Conservation (phyloP, 1,284 basidiomycete species). For the Blastosporella zonata region DNA sequence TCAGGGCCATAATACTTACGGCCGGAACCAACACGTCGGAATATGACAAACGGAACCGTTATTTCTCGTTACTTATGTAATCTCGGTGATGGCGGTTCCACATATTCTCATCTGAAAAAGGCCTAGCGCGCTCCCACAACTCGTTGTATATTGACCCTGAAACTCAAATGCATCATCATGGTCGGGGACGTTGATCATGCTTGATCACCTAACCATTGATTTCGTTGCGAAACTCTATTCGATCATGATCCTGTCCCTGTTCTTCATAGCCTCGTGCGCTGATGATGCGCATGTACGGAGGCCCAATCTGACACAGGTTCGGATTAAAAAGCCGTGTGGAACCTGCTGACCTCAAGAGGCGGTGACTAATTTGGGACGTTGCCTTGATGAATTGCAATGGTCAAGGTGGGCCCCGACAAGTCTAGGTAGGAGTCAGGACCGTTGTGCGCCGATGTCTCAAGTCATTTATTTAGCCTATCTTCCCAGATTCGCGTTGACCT, state of each 20-base stretch:
- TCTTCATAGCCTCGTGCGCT: neutral
- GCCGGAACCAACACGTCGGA: constrained; percentile 4
- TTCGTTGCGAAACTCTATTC: neutral
- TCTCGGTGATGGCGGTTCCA: neutral
- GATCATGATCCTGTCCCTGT: constrained; percentile 4
- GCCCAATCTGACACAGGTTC: neutral
- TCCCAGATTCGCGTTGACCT: neutral
- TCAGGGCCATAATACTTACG: neutral
- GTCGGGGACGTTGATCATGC: neutral
- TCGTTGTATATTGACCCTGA: constrained; percentile 7
- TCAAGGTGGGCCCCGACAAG: no score
- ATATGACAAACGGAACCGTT: neutral
- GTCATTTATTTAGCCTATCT: neutral
- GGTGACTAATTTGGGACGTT: neutral
- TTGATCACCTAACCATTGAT: neutral
- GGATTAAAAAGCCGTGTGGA: neutral
- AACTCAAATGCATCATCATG: neutral
- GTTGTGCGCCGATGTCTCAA: neutral
- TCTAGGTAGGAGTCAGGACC: neutral
- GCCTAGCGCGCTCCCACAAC: constrained; percentile 1
- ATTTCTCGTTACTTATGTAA: neutral
- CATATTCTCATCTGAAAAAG: constrained; percentile 2
- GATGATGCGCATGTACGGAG: neutral
- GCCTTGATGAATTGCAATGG: neutral
- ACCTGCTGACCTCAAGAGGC: neutral